Evolutionary conservation across 2,329 filamentous ascomycete species (phyloP), one percentile per base, ranked within the genome.

Genomic region (Cephalotrichum gorgonifer): DNA sequence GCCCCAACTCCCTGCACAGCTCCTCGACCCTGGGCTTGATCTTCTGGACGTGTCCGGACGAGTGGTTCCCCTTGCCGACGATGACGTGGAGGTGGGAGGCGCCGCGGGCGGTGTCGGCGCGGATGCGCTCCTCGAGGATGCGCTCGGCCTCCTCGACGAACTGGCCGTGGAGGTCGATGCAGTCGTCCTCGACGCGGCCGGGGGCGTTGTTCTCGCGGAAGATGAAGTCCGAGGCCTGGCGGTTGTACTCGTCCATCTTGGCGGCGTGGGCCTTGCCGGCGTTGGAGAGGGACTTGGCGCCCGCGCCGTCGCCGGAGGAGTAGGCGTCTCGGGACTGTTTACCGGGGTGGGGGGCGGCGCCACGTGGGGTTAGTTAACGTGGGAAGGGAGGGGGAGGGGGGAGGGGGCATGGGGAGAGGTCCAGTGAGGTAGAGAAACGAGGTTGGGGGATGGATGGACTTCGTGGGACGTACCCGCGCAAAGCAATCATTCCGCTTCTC

Each of bases 21-120:
- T 86, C 76, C 69, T 97, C 90, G 41, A 97, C 88, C 53, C 86
- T 78, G n/a, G 93, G 93, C 70, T 95, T 96, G 66, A 98, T 83
- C 74, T 93, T 96, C 66, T 95, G 88, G 23, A 97, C 76, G 59
- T 93, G 85, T 55, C 83, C 78, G 9, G 69, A 72, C 46, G 82
- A 88, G 69, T 98, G 93, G 64, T 94, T 93, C 3, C 93, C 93
- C 67, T 91, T 95, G 60, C 93, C 93, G 27, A 97, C 91, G 60
- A 98, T 96, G 38, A 95, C 90, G 68, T 95, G 89, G 50, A 98
- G 71, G 68, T 95, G 88, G 20, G 73, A 79, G 69, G 95, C 85
- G 1, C 87, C 87, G 31, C 79, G 76, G 48, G 76, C 65, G 62
- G 81, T 79, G 51, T 89, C 89, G 56, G 86, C 83, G 56, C 80